Conservation (phyloP, 345 rosid genomes). For the Boechera stricta region DNA sequence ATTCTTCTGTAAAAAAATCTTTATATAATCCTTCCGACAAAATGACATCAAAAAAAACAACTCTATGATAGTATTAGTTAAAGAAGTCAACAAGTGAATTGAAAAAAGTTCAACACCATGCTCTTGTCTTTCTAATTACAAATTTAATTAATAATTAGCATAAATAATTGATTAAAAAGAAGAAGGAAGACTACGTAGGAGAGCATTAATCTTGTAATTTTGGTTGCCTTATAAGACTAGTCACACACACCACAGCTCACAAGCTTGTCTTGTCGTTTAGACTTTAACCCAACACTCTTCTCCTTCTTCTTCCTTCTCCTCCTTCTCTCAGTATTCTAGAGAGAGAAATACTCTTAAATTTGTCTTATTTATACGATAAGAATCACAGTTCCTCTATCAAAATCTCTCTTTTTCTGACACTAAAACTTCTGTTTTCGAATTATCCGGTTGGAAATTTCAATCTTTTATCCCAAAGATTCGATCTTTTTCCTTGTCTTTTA, state of each 20-base stretch:
- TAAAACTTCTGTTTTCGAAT: background rate
- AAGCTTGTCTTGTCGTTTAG: constrained; percentile 42
- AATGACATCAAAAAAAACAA: constrained; percentile 42
- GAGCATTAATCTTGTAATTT: constrained; percentile 33
- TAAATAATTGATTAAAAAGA: background rate
- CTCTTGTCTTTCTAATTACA: constrained; percentile 28
- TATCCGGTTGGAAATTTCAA: background rate
- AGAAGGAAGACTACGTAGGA: constrained; percentile 31
- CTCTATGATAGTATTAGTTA: constrained; percentile 33
- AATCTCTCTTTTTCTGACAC: background rate
- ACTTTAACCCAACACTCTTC: constrained; percentile 30
- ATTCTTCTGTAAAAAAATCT: background rate
- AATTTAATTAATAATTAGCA: background rate
- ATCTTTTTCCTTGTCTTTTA: background rate
- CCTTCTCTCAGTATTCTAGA: constrained; percentile 1
- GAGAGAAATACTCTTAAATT: constrained; percentile 17
- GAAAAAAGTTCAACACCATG: constrained; percentile 33
- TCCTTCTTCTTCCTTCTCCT: background rate
- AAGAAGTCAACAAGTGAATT: constrained; percentile 35
- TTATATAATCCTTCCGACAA: constrained; percentile 31
- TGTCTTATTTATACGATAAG: constrained; percentile 36
- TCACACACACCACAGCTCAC: constrained; percentile 39
- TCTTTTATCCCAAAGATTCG: constrained; percentile 3
- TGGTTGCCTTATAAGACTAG: constrained; percentile 39
- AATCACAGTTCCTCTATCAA: background rate